These are phyloP conservation scores for Aspergillus jensenii DNA, from an alignment of 2,329 filamentous ascomycete species.

Conservation along the genomic window DNA sequence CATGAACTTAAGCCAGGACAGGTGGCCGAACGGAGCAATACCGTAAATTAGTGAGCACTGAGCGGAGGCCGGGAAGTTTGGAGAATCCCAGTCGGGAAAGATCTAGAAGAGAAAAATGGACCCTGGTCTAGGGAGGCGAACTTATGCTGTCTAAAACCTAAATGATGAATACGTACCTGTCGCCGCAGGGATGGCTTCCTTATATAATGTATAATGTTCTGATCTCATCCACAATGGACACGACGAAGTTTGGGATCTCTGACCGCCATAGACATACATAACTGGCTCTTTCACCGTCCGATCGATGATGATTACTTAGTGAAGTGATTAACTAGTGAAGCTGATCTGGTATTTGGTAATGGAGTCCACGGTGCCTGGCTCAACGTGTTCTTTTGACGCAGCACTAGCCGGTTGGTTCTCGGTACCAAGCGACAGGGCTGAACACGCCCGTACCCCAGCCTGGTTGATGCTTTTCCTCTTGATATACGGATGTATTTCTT, in stretches of 20 bases:
- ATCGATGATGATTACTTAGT: not conserved
- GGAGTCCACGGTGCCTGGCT: not conserved
- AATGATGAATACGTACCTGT: not conserved
- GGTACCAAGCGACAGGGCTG: conserved; percentile 21
- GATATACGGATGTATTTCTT: not conserved
- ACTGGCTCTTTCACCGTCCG: not conserved
- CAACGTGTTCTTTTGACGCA: conserved; percentile 26
- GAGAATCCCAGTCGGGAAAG: conserved; percentile 18
- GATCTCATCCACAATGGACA: no score
- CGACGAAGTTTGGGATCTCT: not conserved
- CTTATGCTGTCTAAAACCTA: not conserved
- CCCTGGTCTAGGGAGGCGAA: conserved; percentile 8
- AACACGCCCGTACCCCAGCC: conserved; percentile 15
- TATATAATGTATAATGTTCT: not conserved
- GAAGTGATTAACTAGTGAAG: not conserved
- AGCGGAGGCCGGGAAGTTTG: conserved; percentile 6
- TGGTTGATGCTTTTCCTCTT: not conserved
- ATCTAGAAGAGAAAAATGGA: conserved; percentile 21
- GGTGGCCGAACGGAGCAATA: conserved; percentile 22
- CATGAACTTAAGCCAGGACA: conserved; percentile 26
- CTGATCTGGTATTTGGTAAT: not conserved
- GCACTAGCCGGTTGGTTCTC: conserved; percentile 9
- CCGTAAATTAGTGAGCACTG: conserved; percentile 7
- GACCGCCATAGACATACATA: not conserved
- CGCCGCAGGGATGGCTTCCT: not conserved